Conservation (phyloP, 2,329 filamentous ascomycete genomes). For the Podosphaera fusca region DNA sequence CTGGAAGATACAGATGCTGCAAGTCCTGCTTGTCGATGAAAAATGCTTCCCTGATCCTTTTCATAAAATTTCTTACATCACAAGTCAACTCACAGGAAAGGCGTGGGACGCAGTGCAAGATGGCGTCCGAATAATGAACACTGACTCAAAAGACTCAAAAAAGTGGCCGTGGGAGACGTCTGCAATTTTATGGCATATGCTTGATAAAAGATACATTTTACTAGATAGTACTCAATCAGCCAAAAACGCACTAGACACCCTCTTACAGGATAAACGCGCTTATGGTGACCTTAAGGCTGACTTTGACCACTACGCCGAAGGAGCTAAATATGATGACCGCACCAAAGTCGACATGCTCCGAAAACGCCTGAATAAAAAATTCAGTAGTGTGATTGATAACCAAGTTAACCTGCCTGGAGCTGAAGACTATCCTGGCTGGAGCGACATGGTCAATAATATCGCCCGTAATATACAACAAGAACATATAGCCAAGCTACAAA, state of each 20-base stretch:
- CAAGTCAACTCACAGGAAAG: no score
- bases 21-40: background rate
- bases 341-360: background rate
- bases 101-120: no score
- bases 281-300: background rate
- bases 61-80: no score
- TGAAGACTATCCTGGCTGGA: background rate
- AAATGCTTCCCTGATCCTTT: background rate
- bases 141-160: no score
- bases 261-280: background rate
- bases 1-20: background rate
- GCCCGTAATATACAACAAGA: background rate
- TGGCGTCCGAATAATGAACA: no score
- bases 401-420: background rate
- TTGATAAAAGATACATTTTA: background rate
- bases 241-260: background rate
- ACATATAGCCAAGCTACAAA: background rate
- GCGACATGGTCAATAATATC: background rate
- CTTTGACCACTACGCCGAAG: background rate
- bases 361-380: background rate
- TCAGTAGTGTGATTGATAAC: background rate
- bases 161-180: no score
- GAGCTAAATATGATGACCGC: background rate
- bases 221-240: background rate
- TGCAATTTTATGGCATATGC: background rate